phyloP scores from a whole-genome alignment of 371 early-diverging fungal species.

The Mortierella sp. region DNA sequence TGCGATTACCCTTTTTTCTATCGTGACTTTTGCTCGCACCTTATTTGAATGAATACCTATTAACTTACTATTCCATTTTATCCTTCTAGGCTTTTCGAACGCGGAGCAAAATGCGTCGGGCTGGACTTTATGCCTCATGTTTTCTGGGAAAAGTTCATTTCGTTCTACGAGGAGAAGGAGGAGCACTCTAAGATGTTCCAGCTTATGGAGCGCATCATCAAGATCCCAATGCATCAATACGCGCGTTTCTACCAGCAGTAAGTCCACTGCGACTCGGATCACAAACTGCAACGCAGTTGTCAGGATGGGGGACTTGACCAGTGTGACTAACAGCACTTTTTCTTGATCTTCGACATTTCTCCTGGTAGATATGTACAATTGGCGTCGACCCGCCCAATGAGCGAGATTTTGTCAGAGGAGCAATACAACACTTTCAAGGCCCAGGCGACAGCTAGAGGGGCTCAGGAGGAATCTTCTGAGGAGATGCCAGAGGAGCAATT shows the following conservation, averaged over 20 bases:
- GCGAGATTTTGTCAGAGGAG: slow-evolving; percentile 63
- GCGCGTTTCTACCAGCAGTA: slow-evolving; percentile 80
- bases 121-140: slow-evolving; percentile 77
- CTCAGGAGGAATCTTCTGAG: slow-evolving; percentile 2
- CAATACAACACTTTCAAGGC: slow-evolving; percentile 59
- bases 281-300: background rate
- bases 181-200: slow-evolving; percentile 60
- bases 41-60: background rate
- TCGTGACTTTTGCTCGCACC: background rate
- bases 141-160: slow-evolving; percentile 82
- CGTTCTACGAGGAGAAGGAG: slow-evolving; percentile 69
- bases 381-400: slow-evolving; percentile 62
- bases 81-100: slow-evolving; percentile 59
- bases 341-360: background rate
- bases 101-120: slow-evolving; percentile 73
- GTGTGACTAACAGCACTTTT: background rate
- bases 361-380: slow-evolving; percentile 65
- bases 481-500: slow-evolving; percentile 62
- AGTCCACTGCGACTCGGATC: background rate
- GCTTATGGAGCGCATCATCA: slow-evolving; percentile 71
- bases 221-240: slow-evolving; percentile 80
- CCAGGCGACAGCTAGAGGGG: slow-evolving; percentile 32
- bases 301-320: background rate
- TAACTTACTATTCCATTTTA: background rate
- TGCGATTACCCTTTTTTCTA: slow-evolving; percentile 1